Percentiles rank a stretch among this genome's conserved stretches.
phyloP scores from a whole-genome alignment of 768 basidiomycete genomes.

The Pleurotus eryngii region DNA sequence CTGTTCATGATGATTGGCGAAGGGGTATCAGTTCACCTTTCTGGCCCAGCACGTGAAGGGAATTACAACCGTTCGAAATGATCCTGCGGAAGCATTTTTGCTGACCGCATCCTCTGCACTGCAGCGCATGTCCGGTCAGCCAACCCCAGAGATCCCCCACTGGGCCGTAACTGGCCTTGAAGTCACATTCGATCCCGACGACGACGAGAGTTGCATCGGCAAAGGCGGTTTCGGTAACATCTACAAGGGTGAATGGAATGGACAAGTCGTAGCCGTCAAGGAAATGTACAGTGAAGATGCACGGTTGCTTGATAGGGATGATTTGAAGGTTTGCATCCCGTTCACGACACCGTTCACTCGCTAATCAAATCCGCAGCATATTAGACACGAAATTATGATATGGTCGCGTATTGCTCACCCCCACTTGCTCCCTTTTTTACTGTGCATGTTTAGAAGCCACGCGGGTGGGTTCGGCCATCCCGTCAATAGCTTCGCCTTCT shows the following conservation, averaged over 20 bases:
- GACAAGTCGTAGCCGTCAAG: constrained; percentile 25
- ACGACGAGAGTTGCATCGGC: constrained; percentile 12
- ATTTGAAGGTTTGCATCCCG: constrained; percentile 17
- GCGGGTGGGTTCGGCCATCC: constrained; percentile 17
- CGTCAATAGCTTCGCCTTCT: not conserved
- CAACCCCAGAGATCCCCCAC: constrained; percentile 11
- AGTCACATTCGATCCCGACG: constrained; percentile 16
- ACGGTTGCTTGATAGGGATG: constrained; percentile 19
- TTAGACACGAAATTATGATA: constrained; percentile 38
- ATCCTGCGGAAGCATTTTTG: constrained; percentile 15
- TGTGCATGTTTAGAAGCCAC: constrained; percentile 41
- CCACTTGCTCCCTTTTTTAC: constrained; percentile 45
- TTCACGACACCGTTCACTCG: too few relatives aligned
- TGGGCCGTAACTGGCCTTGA: constrained; percentile 26
- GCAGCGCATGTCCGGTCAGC: constrained; percentile 11
- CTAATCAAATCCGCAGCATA: constrained; percentile 24
- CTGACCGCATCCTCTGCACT: constrained; percentile 12
- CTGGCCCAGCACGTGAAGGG: not conserved
- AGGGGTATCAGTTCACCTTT: not conserved
- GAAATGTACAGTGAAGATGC: constrained; percentile 20
- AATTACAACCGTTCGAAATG: not conserved
- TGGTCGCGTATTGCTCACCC: constrained; percentile 40
- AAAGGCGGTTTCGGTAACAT: constrained; percentile 25
- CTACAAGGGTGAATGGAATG: constrained; percentile 24
- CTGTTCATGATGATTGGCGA: not conserved